phyloP scores from a whole-genome alignment of 1,139 yeast species.

The Geotrichum reessii region DNA sequence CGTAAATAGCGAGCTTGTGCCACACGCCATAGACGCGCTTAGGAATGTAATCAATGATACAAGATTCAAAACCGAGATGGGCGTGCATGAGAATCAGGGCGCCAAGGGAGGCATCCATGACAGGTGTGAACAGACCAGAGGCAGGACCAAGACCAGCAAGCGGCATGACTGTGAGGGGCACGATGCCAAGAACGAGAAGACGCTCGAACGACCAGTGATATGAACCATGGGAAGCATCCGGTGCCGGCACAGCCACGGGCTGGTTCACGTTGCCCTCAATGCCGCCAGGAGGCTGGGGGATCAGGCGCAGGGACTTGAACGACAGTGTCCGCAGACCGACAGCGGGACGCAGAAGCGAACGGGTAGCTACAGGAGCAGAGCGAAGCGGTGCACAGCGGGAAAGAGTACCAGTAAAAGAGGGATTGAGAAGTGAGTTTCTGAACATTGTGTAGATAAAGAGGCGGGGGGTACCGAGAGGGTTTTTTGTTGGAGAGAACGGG shows the following conservation, averaged over 20 bases:
- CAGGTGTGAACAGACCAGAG: constrained; percentile 44
- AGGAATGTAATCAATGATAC: constrained; percentile 88
- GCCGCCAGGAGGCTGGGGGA: constrained; percentile 39
- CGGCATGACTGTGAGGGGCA: constrained; percentile 74
- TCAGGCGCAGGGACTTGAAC: constrained; percentile 33
- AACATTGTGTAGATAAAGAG: not conserved
- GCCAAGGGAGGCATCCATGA: constrained; percentile 64
- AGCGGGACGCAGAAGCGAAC: not conserved
- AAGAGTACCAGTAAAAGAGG: not conserved
- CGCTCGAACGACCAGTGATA: constrained; percentile 88
- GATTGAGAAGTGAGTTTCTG: not conserved
- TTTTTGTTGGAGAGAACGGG: not conserved
- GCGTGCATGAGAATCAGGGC: constrained; percentile 64
- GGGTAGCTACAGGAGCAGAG: not conserved
- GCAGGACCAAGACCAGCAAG: constrained; percentile 50
- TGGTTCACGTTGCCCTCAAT: constrained; percentile 71
- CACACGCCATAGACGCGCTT: constrained; percentile 70
- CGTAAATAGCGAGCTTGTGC: constrained; percentile 57
- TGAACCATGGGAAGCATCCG: constrained; percentile 67
- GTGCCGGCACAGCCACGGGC: constrained; percentile 59
- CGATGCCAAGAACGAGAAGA: constrained; percentile 56
- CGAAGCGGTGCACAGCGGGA: not conserved
- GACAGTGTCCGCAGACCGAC: not conserved
- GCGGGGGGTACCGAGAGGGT: no score
- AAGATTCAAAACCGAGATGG: constrained; percentile 75